Conservation (phyloP, 495 filamentous ascomycete species). For the Aspergillus incahuasiensis region DNA sequence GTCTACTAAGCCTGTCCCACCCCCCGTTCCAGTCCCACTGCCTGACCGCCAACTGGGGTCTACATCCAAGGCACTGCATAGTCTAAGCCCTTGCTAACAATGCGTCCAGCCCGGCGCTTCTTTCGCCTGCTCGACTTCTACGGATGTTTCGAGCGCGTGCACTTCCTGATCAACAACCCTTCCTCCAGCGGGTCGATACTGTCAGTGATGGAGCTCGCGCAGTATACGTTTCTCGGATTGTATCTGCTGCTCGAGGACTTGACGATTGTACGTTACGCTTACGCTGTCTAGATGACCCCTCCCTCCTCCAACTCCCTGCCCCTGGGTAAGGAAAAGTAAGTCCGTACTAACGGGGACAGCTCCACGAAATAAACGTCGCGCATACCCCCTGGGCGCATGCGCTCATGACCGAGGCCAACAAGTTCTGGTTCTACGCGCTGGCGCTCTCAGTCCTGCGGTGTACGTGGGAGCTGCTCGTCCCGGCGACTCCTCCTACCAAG, state of each 20-base stretch:
- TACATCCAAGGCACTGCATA: no score
- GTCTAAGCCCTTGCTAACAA: not conserved
- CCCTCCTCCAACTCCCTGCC: no score
- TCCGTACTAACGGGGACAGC: not conserved
- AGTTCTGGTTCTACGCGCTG: conserved; percentile 13
- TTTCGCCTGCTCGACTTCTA: conserved; percentile 13
- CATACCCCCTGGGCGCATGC: conserved; percentile 1
- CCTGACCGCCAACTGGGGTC: no score
- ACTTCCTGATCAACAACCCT: not conserved
- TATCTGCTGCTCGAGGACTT: conserved; percentile 9
- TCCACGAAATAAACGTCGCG: conserved; percentile 9
- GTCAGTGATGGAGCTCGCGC: not conserved
- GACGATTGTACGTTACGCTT: conserved; percentile 7
- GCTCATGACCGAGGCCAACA: conserved; percentile 7
- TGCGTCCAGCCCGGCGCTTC: conserved; percentile 1
- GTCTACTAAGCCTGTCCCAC: no score
- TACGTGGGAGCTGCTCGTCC: not conserved
- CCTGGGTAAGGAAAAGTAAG: no score
- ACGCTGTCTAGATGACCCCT: no score
- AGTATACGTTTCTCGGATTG: conserved; percentile 9
- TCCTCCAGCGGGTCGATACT: not conserved
- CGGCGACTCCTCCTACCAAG: not conserved
- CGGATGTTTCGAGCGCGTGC: conserved; percentile 7
- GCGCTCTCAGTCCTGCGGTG: not conserved
- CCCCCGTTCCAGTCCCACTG: no score